Evolutionary conservation across 306 rosid genomes (phyloP), one percentile per base, ranked within the genome.

Genomic region (Medicago truncatula): DNA sequence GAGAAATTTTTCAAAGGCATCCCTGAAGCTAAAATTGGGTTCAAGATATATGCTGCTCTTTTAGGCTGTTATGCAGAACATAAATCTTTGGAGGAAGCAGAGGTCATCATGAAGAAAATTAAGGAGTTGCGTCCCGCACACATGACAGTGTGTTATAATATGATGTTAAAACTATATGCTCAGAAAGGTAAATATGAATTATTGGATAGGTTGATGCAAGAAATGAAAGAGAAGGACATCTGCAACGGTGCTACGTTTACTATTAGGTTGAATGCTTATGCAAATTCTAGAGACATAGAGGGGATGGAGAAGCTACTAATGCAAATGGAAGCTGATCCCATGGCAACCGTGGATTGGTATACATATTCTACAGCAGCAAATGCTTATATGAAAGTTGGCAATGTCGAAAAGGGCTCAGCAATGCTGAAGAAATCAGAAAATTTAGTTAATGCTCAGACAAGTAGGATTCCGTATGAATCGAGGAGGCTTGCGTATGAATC

Each of bases 151-250:
- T 81, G 72, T 81, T 89, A 73, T 62, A 92, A 88, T 58, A 84
- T 69, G 52, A 83, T 92, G 96, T 65, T 90, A 50, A 79, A 16
- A 47, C 86, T 92, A n/a, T 90, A 90, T 78, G 86, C 87, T 20
- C 85, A 67, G 62, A 50, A 67, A 12, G 92, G 91, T 62, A 50
- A 84, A 47, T 83, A 80, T 65, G 92, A 86, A 43, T 88, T 87
- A 71, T n/a, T 90, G 11, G 87, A 84, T 49, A 23, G 31, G 49
- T 38, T 92, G 64, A 44, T 82, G 69, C 81, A 77, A 83, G 96
- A 82, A 79, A 90, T 88, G 91, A 80, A 78, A 80, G 88, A 75
- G 61, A 86, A 71, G 20, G 91, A 87, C 52, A 70, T 88, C 21
- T 41, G 60, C 53, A 69, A 86, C 38, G 65, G 47, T 53, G 57